phyloP scores from a whole-genome alignment of 2,329 filamentous ascomycete species.

The Neopestalotiopsis clavispora region DNA sequence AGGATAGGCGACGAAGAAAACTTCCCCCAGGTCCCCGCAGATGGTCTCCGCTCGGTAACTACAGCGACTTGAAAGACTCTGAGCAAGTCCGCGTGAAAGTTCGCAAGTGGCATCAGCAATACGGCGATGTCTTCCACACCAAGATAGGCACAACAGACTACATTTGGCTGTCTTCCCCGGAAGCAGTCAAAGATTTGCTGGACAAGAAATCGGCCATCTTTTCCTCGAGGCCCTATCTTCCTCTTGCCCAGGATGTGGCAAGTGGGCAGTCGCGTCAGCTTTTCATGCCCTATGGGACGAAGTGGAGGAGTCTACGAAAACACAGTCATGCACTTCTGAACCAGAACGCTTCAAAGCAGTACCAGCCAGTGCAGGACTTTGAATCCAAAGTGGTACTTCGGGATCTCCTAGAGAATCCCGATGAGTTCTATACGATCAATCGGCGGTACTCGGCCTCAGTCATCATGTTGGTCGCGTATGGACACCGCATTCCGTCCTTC shows the following conservation, averaged over 20 bases:
- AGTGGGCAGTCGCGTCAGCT: slow-evolving; percentile 2
- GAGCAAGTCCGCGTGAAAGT: slow-evolving; percentile 26
- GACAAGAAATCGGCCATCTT: slow-evolving; percentile 9
- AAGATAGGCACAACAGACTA: background rate
- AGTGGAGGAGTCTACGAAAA: background rate
- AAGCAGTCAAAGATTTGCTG: slow-evolving; percentile 2
- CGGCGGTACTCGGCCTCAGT: slow-evolving; percentile 10
- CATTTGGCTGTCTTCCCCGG: slow-evolving; percentile 4
- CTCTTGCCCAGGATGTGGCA: slow-evolving; percentile 23
- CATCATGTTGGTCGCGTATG: slow-evolving; percentile 10
- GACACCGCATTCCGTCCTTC: slow-evolving; percentile 25
- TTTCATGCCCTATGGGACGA: slow-evolving; percentile 19
- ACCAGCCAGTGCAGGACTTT: slow-evolving; percentile 8
- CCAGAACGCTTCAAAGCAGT: background rate
- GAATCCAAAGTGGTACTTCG: slow-evolving; percentile 2
- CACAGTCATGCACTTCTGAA: slow-evolving; percentile 10
- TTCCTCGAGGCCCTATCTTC: background rate
- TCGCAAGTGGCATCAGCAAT: background rate
- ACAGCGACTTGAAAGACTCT: background rate
- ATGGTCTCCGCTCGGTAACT: background rate
- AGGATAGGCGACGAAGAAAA: background rate
- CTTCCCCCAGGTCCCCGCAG: slow-evolving; percentile 4
- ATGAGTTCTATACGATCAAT: slow-evolving; percentile 13
- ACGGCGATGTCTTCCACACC: slow-evolving; percentile 7
- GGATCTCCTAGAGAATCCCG: slow-evolving; percentile 7